Conservation (phyloP, 2,329 filamentous ascomycete genomes). For the Metarhizium album region DNA sequence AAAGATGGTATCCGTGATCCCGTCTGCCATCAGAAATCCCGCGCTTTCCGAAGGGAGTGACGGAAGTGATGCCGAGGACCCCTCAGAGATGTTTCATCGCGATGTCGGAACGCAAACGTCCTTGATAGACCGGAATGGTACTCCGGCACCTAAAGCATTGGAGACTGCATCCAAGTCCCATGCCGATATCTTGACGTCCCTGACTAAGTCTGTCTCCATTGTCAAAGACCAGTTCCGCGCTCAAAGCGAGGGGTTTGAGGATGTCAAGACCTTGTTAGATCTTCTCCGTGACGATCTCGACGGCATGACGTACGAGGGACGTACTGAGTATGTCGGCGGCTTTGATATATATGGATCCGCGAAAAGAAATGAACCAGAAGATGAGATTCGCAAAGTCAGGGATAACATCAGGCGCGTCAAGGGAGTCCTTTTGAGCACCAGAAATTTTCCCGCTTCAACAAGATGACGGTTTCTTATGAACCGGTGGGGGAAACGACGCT, state of each 20-base stretch:
- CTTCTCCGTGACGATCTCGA: conserved; percentile 58
- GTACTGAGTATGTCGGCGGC: conserved; percentile 25
- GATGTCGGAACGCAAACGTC: conserved; percentile 74
- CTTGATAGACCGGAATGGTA: conserved; percentile 10
- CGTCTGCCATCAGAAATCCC: conserved; percentile 19
- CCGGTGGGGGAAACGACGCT: background rate
- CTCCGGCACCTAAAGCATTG: conserved; percentile 6
- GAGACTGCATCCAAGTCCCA: conserved; percentile 27
- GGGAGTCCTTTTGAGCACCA: conserved; percentile 63
- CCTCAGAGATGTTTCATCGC: conserved; percentile 70
- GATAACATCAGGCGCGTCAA: conserved; percentile 70
- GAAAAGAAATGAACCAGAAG: conserved; percentile 44
- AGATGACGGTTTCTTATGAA: conserved; percentile 12
- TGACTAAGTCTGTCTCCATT: conserved; percentile 32
- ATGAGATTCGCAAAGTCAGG: conserved; percentile 64
- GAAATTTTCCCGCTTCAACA: conserved; percentile 53
- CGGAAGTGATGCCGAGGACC: conserved; percentile 45
- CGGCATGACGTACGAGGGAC: conserved; percentile 37
- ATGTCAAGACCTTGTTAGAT: conserved; percentile 41
- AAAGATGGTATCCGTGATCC: conserved; percentile 49
- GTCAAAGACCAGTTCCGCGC: conserved; percentile 32
- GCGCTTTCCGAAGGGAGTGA: conserved; percentile 17
- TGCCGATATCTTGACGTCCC: conserved; percentile 27
- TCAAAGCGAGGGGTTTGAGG: conserved; percentile 38
- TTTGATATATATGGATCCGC: conserved; percentile 32